Evolutionary conservation across 192 early-diverging fungal genomes (phyloP).

Genomic region (Podila verticillata): DNA sequence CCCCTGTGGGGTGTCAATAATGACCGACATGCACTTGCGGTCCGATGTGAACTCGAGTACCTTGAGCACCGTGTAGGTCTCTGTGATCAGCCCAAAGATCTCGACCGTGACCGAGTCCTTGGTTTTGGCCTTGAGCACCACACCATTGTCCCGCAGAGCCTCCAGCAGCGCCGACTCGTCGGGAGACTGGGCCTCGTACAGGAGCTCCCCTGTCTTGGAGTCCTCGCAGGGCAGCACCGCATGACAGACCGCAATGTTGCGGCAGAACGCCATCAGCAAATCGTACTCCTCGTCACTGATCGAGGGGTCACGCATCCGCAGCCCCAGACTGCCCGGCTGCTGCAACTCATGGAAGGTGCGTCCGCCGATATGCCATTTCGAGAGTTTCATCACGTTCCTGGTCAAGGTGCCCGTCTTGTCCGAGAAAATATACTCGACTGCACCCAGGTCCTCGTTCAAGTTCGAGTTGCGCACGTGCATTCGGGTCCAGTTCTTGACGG

Average conservation of each 20-base stretch:
- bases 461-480: conserved; percentile 55
- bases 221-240: conserved; percentile 90
- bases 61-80: conserved; percentile 87
- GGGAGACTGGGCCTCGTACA: conserved; percentile 94
- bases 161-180: conserved; percentile 91
- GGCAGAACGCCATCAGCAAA: conserved; percentile 59
- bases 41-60: conserved; percentile 97
- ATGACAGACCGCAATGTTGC: conserved; percentile 85
- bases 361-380: conserved; percentile 84
- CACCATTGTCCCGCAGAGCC: conserved; percentile 56
- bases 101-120: conserved; percentile 62
- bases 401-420: conserved; percentile 81
- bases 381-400: conserved; percentile 76
- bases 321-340: conserved; percentile 46
- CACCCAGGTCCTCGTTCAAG: conserved; percentile 93
- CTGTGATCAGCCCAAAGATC: conserved; percentile 60
- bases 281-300: conserved; percentile 57
- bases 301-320: conserved; percentile 47
- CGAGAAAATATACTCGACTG: conserved; percentile 92
- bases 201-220: conserved; percentile 70
- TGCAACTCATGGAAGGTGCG: conserved; percentile 63
- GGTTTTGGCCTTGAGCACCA: conserved; percentile 64
- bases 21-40: conserved; percentile 92
- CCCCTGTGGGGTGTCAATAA: conserved; percentile 86
- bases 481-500: conserved; percentile 45